Conservation (phyloP, 2,329 filamentous ascomycete genomes). For the Calonectria honghensis region DNA sequence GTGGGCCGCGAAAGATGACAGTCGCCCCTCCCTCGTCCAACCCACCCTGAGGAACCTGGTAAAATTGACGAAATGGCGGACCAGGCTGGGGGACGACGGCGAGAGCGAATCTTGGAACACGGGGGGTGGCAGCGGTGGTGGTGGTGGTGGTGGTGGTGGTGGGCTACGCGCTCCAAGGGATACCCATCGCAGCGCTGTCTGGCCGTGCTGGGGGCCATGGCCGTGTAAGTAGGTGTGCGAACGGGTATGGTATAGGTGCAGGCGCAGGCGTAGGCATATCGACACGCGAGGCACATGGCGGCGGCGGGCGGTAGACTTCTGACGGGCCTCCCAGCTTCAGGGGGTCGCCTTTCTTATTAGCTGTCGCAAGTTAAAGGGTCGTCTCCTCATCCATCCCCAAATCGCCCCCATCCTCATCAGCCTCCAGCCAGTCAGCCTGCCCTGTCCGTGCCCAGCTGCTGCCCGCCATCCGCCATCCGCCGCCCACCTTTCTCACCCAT, state of each 20-base stretch:
- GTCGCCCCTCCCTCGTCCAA: constrained; percentile 13
- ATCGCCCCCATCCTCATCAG: constrained; percentile 14
- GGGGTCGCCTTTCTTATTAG: constrained; percentile 30
- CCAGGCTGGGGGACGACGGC: constrained; percentile 3
- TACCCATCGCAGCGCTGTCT: background rate
- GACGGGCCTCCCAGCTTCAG: constrained; percentile 23
- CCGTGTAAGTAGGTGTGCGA: constrained; percentile 12
- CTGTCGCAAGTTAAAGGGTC: constrained; percentile 37
- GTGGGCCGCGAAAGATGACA: constrained; percentile 23
- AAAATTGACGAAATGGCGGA: constrained; percentile 20
- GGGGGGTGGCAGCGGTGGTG: constrained; percentile 4
- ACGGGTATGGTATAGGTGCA: background rate
- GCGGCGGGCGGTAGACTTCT: constrained; percentile 18
- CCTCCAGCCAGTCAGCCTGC: constrained; percentile 26
- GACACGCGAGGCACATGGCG: constrained; percentile 18
- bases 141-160: background rate
- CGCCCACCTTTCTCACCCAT: constrained; percentile 27
- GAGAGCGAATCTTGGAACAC: constrained; percentile 15
- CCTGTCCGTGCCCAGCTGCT: constrained; percentile 24
- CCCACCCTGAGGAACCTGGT: background rate
- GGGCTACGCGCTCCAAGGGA: background rate
- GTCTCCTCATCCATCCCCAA: constrained; percentile 34
- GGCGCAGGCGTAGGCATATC: constrained; percentile 11
- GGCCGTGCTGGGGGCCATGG: background rate
- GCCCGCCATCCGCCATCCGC: background rate